Evolutionary conservation across 345 rosid genomes (phyloP).

Genomic region (Turritis glabra): DNA sequence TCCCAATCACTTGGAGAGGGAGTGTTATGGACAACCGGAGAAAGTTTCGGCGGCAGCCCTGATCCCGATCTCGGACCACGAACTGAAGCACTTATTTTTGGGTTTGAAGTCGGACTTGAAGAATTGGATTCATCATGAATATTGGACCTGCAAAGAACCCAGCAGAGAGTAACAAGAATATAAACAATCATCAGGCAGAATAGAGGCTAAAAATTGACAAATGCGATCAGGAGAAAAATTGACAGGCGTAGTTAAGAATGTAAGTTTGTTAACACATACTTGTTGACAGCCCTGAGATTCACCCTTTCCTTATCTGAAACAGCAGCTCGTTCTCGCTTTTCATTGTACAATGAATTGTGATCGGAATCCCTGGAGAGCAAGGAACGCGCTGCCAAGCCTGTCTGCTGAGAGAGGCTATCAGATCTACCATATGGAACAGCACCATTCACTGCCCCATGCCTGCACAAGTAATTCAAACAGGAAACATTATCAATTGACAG

Average conservation of each 20-base stretch:
- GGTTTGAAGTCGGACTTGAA: constrained; percentile 74
- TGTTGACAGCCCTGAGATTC: constrained; percentile 70
- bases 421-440: constrained; percentile 66
- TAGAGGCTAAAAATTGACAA: neutral
- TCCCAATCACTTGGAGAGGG: constrained; percentile 84
- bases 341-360: constrained; percentile 56
- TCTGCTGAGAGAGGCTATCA: constrained; percentile 59
- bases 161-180: constrained; percentile 15
- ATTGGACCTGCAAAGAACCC: constrained; percentile 55
- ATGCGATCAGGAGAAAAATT: constrained; percentile 3
- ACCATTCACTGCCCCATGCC: constrained; percentile 77
- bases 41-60: constrained; percentile 65
- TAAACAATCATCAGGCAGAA: neutral
- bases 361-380: constrained; percentile 65
- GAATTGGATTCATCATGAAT: constrained; percentile 78
- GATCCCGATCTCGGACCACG: constrained; percentile 85
- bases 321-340: constrained; percentile 73
- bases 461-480: constrained; percentile 42
- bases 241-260: constrained; percentile 14
- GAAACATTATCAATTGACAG: constrained; percentile 20
- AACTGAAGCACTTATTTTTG: constrained; percentile 62
- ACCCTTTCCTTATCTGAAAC: constrained; percentile 80
- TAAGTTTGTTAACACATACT: constrained; percentile 53
- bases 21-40: constrained; percentile 69
- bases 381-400: constrained; percentile 61